Evolutionary conservation across 257 asterid genomes (phyloP).

Genomic region (Parsonsia alboflavescens): DNA sequence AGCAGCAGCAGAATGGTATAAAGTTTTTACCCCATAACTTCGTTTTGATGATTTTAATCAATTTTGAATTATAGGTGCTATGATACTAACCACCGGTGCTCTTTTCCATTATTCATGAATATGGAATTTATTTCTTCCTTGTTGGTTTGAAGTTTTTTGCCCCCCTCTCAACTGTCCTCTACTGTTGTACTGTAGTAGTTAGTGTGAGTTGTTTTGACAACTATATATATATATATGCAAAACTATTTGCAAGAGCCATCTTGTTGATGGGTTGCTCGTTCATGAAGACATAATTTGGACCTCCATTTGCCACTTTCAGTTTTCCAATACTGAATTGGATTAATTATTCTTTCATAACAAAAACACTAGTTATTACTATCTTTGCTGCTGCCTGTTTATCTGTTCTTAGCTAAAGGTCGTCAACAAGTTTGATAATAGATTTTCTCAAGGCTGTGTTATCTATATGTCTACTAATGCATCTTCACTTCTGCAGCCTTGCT

Average conservation of each 20-base stretch:
- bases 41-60: not conserved
- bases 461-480: conserved; percentile 9
- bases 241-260: not conserved
- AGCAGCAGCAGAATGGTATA: conserved; percentile 93
- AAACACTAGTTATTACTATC: not conserved
- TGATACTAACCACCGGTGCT: conserved; percentile 7
- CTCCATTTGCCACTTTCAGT: not conserved
- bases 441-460: not conserved
- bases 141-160: not conserved
- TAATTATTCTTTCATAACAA: not conserved
- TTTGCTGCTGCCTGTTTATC: not conserved
- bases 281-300: not conserved
- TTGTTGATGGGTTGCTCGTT: not conserved
- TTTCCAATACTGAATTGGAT: not conserved
- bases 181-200: not conserved
- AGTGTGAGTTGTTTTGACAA: not conserved
- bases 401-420: not conserved
- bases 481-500: conserved; percentile 73
- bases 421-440: not conserved
- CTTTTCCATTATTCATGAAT: not conserved
- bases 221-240: no score
- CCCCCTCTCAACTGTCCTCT: not conserved
- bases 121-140: not conserved
- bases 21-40: conserved; percentile 12
- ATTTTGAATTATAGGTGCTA: not conserved